Evolutionary conservation across 2,329 filamentous ascomycete species (phyloP), one percentile per base, ranked within the genome.

Genomic region (Pleurostoma richardsiae): DNA sequence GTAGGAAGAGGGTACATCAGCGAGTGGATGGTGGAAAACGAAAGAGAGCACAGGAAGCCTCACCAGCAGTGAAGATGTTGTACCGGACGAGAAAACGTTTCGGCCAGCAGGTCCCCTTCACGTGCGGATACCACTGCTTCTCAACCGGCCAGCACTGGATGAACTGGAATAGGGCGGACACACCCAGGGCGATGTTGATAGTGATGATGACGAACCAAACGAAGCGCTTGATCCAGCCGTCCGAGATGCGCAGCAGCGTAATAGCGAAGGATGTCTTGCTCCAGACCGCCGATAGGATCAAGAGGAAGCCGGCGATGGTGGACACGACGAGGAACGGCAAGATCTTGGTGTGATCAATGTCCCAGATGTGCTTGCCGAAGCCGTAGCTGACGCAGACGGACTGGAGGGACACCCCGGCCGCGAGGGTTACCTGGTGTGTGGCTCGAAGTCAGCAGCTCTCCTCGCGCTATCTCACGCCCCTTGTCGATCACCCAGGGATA

Each of bases 201-300:
- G 58, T 60, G 4, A 61, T 27, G 36, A 67, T 61, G n/a, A 61
- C 54, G 38, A 57, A 56, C 64, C 63, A 65, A 33, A 65, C 44
- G 19, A 56, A 10, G 3, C 26, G 41, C 31, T 51, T 57, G 6
- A 55, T 45, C 53, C 58, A 54, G 7, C 56, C 51, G 41, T 48
- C 50, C 29, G 56, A 56, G 19, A 66, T 56, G 2, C 65, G 59
- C 29, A 67, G 55, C 39, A 67, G 52, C 2, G 63, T 66, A 6
- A 66, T 48, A 10, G 60, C 65, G 45, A 68, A 66, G 1, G 65
- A 66, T 2, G 63, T 66, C 52, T 68, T 69, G 49, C 61, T 62
- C 47, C 54, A 52, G 2, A 59, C 56, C 7, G 62, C 57, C 2
- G 60, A 61, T 4, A 59, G 45, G 40, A 61, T 59, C 28, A 55